Evolutionary conservation across 1,284 basidiomycete genomes (phyloP).

Genomic region (Peniophora sp.): DNA sequence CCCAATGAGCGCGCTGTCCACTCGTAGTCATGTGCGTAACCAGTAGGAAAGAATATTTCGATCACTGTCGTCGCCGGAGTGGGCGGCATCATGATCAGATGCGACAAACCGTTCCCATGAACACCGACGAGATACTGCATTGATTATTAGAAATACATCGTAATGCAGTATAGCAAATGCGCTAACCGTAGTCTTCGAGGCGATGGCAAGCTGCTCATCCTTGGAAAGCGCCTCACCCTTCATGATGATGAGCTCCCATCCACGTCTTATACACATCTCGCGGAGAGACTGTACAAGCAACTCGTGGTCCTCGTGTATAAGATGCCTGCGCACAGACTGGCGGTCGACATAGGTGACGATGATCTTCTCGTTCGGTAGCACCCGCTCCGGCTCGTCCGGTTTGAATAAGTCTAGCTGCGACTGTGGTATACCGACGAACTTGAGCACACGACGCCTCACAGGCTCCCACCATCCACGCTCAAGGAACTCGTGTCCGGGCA

Average conservation of each 20-base stretch:
- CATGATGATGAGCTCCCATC: constrained; percentile 58
- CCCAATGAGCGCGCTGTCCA: constrained; percentile 66
- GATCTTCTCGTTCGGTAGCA: constrained; percentile 25
- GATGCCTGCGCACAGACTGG: constrained; percentile 48
- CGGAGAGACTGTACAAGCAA: constrained; percentile 49
- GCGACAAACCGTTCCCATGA: constrained; percentile 76
- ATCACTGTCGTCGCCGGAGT: constrained; percentile 63
- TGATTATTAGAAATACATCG: constrained; percentile 1
- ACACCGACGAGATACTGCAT: constrained; percentile 67
- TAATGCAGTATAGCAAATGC: constrained; percentile 13
- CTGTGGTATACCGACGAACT: constrained; percentile 47
- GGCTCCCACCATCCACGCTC: constrained; percentile 59
- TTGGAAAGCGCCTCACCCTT: constrained; percentile 61
- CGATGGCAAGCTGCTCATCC: constrained; percentile 62
- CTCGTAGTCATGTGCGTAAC: constrained; percentile 79
- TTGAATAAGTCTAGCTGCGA: constrained; percentile 18
- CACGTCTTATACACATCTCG: constrained; percentile 43
- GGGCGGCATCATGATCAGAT: constrained; percentile 71
- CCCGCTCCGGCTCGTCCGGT: constrained; percentile 12
- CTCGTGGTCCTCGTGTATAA: constrained; percentile 54
- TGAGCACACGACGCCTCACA: constrained; percentile 49
- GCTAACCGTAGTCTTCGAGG: constrained; percentile 54
- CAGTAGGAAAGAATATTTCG: constrained; percentile 73
- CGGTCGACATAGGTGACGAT: constrained; percentile 73
- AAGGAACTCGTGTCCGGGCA: constrained; percentile 2